phyloP scores from a whole-genome alignment of 2,329 filamentous ascomycete genomes.

The Fusarium oxysporum region DNA sequence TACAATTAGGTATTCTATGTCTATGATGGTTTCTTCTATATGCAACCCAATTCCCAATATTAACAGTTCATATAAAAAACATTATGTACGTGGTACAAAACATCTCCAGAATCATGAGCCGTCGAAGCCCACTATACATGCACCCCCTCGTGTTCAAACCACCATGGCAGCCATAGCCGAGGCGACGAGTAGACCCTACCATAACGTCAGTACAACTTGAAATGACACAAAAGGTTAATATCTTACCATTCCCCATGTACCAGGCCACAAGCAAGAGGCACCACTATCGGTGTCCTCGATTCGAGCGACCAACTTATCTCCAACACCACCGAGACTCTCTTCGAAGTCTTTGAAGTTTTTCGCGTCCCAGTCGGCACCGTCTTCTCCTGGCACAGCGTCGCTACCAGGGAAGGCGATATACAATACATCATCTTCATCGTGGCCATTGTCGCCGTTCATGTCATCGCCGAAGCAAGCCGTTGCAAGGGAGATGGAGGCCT shows the following conservation, averaged over 20 bases:
- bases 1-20: background rate
- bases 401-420: slow-evolving; percentile 70
- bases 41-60: background rate
- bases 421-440: slow-evolving; percentile 68
- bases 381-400: slow-evolving; percentile 66
- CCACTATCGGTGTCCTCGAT: slow-evolving; percentile 39
- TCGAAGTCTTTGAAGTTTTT: slow-evolving; percentile 62
- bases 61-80: background rate
- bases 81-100: background rate
- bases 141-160: slow-evolving; percentile 40
- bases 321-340: slow-evolving; percentile 62
- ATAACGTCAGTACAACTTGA: slow-evolving; percentile 6
- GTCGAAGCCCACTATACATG: slow-evolving; percentile 1
- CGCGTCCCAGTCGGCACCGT: slow-evolving; percentile 67
- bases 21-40: slow-evolving; percentile 2
- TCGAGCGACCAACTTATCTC: slow-evolving; percentile 61
- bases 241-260: slow-evolving; percentile 11
- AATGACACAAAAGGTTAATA: background rate
- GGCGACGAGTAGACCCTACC: slow-evolving; percentile 41
- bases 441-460: slow-evolving; percentile 67
- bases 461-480: slow-evolving; percentile 66
- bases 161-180: slow-evolving; percentile 41
- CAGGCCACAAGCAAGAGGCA: slow-evolving; percentile 15
- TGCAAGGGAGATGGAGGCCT: slow-evolving; percentile 68
- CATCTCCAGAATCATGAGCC: background rate